phyloP scores from a whole-genome alignment of 306 rosid species.

The Castanopsis chinensis region DNA sequence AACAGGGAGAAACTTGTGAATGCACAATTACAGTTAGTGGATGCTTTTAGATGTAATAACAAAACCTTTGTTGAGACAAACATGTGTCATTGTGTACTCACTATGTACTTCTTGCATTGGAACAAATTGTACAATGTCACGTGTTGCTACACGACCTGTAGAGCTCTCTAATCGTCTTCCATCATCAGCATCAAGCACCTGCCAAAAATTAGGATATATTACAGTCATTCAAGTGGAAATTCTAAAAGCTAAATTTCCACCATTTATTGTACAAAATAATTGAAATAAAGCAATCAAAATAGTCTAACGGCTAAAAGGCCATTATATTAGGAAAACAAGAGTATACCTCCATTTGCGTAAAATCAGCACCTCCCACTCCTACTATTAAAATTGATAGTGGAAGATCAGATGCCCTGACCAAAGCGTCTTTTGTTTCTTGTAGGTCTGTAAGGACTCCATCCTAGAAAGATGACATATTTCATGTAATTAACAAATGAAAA shows the following conservation, averaged over 20 bases:
- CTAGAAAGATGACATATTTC: constrained; percentile 28
- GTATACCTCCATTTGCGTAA: constrained; percentile 75
- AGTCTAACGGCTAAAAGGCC: neutral
- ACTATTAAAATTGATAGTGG: constrained; percentile 82
- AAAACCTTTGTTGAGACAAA: neutral
- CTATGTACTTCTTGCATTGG: constrained; percentile 75
- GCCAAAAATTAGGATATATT: neutral
- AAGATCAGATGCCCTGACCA: constrained; percentile 85
- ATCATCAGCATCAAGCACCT: constrained; percentile 84
- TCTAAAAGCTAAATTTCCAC: neutral
- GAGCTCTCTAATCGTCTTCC: constrained; percentile 62
- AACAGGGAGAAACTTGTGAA: neutral
- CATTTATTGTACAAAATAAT: neutral
- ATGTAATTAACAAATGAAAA: neutral
- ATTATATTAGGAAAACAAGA: neutral
- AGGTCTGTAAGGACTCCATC: constrained; percentile 89
- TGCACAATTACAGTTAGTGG: neutral
- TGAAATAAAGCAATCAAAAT: neutral
- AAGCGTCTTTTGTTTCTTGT: constrained; percentile 75
- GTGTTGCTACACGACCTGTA: constrained; percentile 66
- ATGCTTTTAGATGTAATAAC: neutral
- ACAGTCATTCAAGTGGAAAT: neutral
- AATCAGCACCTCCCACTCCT: constrained; percentile 85
- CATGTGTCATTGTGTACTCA: constrained; percentile 22
- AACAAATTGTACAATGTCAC: constrained; percentile 87